These are phyloP conservation scores for Withania somnifera DNA, from an alignment of 305 asterid species.

Conservation along the genomic window DNA sequence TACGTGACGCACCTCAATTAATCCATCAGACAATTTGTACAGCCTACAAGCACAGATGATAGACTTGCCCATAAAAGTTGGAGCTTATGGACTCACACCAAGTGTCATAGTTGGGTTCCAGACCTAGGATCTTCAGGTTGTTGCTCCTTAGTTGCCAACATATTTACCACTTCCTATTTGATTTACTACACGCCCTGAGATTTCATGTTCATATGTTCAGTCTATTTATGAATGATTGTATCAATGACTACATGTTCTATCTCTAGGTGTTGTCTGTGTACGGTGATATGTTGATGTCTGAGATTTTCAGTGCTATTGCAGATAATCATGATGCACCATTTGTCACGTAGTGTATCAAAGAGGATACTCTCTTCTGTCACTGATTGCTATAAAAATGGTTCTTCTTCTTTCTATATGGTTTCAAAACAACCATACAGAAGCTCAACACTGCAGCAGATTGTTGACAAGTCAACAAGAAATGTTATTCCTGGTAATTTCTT, in stretches of 20 bases:
- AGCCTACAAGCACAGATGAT: neutral
- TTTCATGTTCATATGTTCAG: too few species aligned
- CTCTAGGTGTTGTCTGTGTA: neutral
- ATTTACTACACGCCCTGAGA: too few species aligned
- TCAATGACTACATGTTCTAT: neutral
- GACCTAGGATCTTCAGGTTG: neutral
- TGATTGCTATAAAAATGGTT: conserved; percentile 14
- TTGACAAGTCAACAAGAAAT: conserved; percentile 17
- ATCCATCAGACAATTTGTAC: neutral
- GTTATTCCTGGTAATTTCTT: conserved; percentile 23
- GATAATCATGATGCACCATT: conserved; percentile 35
- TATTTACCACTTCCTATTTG: too few species aligned
- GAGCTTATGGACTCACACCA: neutral
- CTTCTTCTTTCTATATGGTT: conserved; percentile 13
- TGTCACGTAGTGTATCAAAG: conserved; percentile 36
- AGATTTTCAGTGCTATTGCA: conserved; percentile 16
- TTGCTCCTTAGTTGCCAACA: neutral
- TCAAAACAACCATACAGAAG: conserved; percentile 14
- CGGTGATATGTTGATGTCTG: neutral
- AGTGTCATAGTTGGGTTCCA: neutral
- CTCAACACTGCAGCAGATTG: conserved; percentile 21
- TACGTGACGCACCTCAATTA: neutral
- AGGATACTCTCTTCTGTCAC: conserved; percentile 24
- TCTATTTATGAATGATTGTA: neutral
- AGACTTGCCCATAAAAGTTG: neutral